Base-by-base conservation (phyloP, 2,329 filamentous ascomycete species). In the Talaromyces sp. region DNA sequence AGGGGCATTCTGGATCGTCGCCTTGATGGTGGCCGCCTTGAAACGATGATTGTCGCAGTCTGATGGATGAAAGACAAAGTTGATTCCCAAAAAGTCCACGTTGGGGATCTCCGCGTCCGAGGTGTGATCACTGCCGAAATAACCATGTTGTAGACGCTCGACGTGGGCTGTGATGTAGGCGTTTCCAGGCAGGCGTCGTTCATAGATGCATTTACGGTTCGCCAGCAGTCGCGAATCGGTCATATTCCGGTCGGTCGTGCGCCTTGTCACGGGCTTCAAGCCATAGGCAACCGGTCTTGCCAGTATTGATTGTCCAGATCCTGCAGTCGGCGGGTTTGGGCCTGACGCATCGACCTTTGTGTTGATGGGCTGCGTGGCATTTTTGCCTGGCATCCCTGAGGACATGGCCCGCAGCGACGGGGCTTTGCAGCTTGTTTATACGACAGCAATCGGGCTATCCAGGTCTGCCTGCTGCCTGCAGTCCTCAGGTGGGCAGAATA, bases 151-250 rank as follows among this genome's bases (percentile, higher is more conserved):
- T 8, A 82, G 71, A 2, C 80, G 78, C 60, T 80, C 78, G 10
- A 81, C 77, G 62, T 82, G 78, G 0, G 79, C 80, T 0, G 80
- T 81, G 56, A 82, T 75, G 64, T 78, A 82, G 8, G 79, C 77
- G 41, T 79, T 72, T 4, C 80, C 79, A 0, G 79, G 79, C 14
- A 82, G 73, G 24, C 69, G 73, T 21, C 79, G 76, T 65, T 82
- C 80, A 58, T 82, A 82, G 46, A 82, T 75, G 60, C 80, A 80
- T 67, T 74, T 71, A 57, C 73, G 67, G 64, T 79, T 73, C 55
- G 75, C 63, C 43, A 71, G 67, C 31, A 76, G 65, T 24, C 73
- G 72, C 29, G 73, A 70, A 59, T 77, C 71, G 4, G 73, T 65
- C 59, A 73, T 68, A 58, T 78, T 77, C 14, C 69, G 73, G 63